Percentiles rank a stretch among this genome's conserved stretches.
Evolutionary conservation across 192 early-diverging fungal genomes (phyloP).

Genomic region (Coemansia nantahalensis): DNA sequence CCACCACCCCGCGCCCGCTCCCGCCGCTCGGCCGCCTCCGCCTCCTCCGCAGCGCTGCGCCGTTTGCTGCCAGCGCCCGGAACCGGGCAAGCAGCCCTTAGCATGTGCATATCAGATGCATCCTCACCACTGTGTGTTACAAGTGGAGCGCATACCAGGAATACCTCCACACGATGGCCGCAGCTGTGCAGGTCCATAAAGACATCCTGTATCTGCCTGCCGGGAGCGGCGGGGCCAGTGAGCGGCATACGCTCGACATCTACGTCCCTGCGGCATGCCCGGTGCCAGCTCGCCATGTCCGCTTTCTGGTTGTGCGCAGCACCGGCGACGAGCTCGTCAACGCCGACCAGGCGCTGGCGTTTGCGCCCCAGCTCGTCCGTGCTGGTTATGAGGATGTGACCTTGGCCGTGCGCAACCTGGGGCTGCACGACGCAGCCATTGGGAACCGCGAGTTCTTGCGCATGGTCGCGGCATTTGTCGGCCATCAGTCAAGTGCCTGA

Average conservation of each 20-base stretch:
- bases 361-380: slow-evolving; percentile 22
- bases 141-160: too few species aligned
- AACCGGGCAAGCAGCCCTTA: background rate
- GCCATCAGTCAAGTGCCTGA: too few species aligned
- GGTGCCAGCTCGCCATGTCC: too few species aligned
- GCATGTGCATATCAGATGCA: too few species aligned
- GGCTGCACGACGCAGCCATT: slow-evolving; percentile 23
- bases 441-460: too few species aligned
- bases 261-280: slow-evolving; percentile 52
- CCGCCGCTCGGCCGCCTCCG: slow-evolving; percentile 36
- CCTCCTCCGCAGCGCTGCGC: slow-evolving; percentile 24
- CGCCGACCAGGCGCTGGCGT: slow-evolving; percentile 51
- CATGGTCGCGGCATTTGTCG: too few species aligned
- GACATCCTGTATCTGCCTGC: slow-evolving; percentile 31
- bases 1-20: background rate
- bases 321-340: slow-evolving; percentile 68
- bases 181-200: slow-evolving; percentile 1
- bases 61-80: slow-evolving; percentile 17
- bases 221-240: slow-evolving; percentile 15
- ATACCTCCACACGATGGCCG: too few species aligned
- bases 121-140: too few species aligned
- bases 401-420: slow-evolving; percentile 21
- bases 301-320: slow-evolving; percentile 64
- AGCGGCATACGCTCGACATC: slow-evolving; percentile 60
- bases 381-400: slow-evolving; percentile 18